A percentile compares a stretch with the other conserved stretches of the same genome.
These are phyloP conservation scores for Mycena olivaceomarginata DNA, from an alignment of 768 basidiomycete species.

Conservation along the genomic window DNA sequence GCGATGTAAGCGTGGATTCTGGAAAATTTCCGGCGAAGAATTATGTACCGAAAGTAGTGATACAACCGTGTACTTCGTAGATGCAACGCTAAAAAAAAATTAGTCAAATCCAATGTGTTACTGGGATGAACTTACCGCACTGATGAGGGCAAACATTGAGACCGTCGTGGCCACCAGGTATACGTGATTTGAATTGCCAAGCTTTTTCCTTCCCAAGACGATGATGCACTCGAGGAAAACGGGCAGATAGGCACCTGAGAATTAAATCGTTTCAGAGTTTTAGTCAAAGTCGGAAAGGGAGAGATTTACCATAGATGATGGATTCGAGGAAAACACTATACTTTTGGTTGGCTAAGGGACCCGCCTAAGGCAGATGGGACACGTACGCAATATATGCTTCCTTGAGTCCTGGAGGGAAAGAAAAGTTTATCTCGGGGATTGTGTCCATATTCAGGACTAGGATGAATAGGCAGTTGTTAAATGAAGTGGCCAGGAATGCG, in stretches of 20 bases:
- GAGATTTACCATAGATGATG: not conserved
- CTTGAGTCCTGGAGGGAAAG: not conserved
- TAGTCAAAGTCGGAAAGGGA: not conserved
- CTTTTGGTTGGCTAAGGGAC: not conserved
- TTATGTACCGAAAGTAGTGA: not conserved
- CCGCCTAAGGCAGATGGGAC: not conserved
- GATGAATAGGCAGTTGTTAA: no score
- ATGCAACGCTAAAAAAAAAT: not conserved
- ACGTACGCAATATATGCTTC: not conserved
- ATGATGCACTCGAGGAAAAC: not conserved
- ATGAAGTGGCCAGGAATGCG: no score
- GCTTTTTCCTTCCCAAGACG: not conserved
- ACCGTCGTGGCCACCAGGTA: slow-evolving; percentile 2
- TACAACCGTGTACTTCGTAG: not conserved
- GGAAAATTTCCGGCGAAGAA: not conserved
- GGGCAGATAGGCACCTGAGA: not conserved
- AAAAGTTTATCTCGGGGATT: no score
- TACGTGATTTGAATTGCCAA: not conserved
- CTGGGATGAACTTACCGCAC: not conserved
- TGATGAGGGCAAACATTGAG: not conserved
- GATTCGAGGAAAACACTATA: not conserved
- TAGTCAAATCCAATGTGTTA: no score
- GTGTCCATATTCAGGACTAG: no score
- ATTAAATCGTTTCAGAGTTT: not conserved
- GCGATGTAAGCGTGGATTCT: not conserved